Evolutionary conservation across 2,329 filamentous ascomycete species (phyloP).

Genomic region (Leptosphaerulina australis): DNA sequence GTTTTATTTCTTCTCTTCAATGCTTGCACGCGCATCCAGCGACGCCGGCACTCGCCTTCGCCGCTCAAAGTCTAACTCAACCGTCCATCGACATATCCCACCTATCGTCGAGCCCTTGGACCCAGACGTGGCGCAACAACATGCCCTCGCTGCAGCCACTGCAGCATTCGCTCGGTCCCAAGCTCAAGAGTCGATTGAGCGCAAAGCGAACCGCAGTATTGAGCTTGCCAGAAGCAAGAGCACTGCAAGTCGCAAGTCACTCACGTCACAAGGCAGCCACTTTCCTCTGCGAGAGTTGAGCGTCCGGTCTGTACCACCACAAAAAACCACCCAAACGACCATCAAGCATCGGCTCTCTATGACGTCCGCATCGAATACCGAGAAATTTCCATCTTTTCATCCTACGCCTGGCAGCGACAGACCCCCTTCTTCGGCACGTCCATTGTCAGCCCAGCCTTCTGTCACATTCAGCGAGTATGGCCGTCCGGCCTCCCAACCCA

Average conservation of each 20-base stretch:
- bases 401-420: slow-evolving; percentile 13
- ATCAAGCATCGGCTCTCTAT: slow-evolving; percentile 20
- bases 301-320: slow-evolving; percentile 31
- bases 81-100: slow-evolving; percentile 33
- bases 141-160: slow-evolving; percentile 48
- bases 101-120: slow-evolving; percentile 30
- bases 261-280: slow-evolving; percentile 44
- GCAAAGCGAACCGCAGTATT: slow-evolving; percentile 22
- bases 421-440: not conserved
- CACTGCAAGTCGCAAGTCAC: slow-evolving; percentile 43
- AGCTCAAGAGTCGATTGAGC: slow-evolving; percentile 25
- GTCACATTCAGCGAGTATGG: slow-evolving; percentile 31
- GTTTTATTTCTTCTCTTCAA: slow-evolving; percentile 16
- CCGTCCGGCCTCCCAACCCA: slow-evolving; percentile 36
- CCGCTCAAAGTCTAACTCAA: slow-evolving; percentile 47
- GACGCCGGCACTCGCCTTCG: slow-evolving; percentile 47
- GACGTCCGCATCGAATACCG: slow-evolving; percentile 18
- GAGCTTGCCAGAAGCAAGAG: slow-evolving; percentile 41
- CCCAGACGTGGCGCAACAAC: slow-evolving; percentile 39
- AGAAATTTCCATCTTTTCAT: slow-evolving; percentile 33
- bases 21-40: slow-evolving; percentile 46
- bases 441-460: slow-evolving; percentile 30
- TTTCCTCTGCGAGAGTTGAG: slow-evolving; percentile 45
- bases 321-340: slow-evolving; percentile 18
- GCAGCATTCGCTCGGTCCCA: slow-evolving; percentile 45